Conservation (phyloP, 306 rosid species). For the Lablab purpureus region DNA sequence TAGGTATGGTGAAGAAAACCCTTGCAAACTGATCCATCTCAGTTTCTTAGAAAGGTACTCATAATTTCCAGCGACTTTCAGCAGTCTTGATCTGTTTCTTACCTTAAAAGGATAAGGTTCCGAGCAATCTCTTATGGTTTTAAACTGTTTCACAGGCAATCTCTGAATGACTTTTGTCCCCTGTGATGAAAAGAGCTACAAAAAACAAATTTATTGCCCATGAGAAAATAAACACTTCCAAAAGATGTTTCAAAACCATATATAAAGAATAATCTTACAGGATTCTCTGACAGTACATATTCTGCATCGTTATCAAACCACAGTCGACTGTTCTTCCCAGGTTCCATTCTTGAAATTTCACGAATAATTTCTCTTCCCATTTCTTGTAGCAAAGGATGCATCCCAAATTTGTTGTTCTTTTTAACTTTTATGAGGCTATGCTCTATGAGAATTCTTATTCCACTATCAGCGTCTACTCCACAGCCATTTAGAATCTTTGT, state of each 20-base stretch:
- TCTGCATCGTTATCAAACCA: neutral
- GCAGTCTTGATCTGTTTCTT: neutral
- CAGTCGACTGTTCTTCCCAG: neutral
- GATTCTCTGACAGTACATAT: neutral
- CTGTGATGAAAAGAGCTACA: neutral
- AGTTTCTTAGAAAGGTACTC: too few species aligned
- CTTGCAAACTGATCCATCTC: too few species aligned
- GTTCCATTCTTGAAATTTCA: neutral
- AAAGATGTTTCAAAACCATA: neutral
- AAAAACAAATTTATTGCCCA: neutral
- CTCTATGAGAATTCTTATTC: constrained; percentile 35
- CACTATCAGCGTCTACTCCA: constrained; percentile 40
- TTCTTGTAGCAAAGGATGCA: constrained; percentile 37
- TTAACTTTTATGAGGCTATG: constrained; percentile 40
- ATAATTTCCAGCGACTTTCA: too few species aligned
- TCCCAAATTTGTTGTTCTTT: neutral
- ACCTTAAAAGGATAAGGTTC: neutral
- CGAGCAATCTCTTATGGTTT: neutral
- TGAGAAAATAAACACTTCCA: neutral
- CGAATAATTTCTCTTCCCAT: constrained; percentile 48
- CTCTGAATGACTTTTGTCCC: neutral
- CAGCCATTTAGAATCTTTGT: constrained; percentile 35
- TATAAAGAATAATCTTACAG: neutral
- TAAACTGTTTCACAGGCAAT: neutral
- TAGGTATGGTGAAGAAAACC: too few species aligned